phyloP scores from a whole-genome alignment of 202 grass and related monocot species.

The Dendrocalamus latiflorus region DNA sequence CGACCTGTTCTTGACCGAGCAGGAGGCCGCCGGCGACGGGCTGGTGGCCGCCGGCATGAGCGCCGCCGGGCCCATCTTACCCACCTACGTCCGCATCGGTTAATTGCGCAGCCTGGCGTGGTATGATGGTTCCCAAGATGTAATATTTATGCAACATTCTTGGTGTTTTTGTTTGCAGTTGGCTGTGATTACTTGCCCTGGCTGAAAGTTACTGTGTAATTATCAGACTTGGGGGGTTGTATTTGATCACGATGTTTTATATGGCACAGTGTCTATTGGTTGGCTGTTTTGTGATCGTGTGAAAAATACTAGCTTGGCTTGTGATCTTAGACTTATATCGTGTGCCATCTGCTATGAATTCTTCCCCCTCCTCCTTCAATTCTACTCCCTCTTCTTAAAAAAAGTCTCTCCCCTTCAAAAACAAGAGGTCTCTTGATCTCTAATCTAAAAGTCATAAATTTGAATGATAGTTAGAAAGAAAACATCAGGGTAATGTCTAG shows the following conservation, averaged over 20 bases:
- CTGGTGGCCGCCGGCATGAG: slow-evolving; percentile 39
- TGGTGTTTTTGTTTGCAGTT: slow-evolving; percentile 9
- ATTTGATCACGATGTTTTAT: neutral
- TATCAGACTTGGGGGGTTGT: neutral
- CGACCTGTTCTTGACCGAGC: slow-evolving; percentile 77
- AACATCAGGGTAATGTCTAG: too few relatives aligned
- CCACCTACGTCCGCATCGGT: slow-evolving; percentile 54
- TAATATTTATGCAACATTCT: neutral
- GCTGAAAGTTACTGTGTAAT: slow-evolving; percentile 20
- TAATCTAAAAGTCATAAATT: too few relatives aligned
- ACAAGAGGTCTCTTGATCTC: too few relatives aligned
- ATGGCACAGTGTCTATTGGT: neutral
- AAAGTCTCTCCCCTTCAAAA: too few relatives aligned
- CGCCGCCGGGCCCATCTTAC: slow-evolving; percentile 43
- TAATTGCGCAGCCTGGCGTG: slow-evolving; percentile 8
- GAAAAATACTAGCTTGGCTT: slow-evolving; percentile 1
- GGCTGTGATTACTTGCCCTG: neutral
- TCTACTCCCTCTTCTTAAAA: too few relatives aligned
- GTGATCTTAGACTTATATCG: neutral
- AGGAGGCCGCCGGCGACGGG: slow-evolving; percentile 62
- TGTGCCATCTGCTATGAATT: neutral
- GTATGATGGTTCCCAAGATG: neutral
- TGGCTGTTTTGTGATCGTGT: neutral
- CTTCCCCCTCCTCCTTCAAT: too few relatives aligned
- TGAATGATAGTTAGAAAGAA: too few relatives aligned